A percentile compares a stretch with the other conserved stretches of the same genome.
These are phyloP conservation scores for Ceratobasidium sp. DNA, from an alignment of 1,284 basidiomycete genomes.

Conservation along the genomic window DNA sequence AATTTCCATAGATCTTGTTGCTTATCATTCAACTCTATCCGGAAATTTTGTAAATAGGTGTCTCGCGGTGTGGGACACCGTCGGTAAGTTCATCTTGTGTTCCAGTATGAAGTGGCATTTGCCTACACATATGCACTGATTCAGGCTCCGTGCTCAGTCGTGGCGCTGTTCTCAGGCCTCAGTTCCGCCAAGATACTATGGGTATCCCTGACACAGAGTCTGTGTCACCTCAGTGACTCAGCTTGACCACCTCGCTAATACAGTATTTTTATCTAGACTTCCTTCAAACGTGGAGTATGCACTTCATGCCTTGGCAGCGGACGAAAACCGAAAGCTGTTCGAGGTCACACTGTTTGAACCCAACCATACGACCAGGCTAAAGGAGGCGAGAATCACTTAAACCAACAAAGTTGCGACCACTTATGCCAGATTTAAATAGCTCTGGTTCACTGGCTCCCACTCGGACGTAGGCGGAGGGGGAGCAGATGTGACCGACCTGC, in stretches of 20 bases:
- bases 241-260: background rate
- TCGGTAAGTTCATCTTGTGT: conserved; percentile 22
- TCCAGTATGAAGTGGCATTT: no score
- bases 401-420: no score
- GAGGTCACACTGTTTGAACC: conserved; percentile 22
- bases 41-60: conserved; percentile 5
- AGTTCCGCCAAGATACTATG: conserved; percentile 14
- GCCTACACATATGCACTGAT: no score
- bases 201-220: conserved; percentile 16
- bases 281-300: conserved; percentile 34
- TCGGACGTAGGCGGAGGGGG: conserved; percentile 46
- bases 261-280: conserved; percentile 1
- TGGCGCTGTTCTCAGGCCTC: background rate
- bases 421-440: background rate
- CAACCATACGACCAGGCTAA: background rate
- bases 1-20: no score
- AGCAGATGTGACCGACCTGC: conserved; percentile 29
- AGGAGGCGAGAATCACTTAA: conserved; percentile 12
- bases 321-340: conserved; percentile 42
- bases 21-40: no score
- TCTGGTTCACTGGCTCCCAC: conserved; percentile 44
- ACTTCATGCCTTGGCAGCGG: conserved; percentile 40
- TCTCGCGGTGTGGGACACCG: conserved; percentile 37
- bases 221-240: background rate
- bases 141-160: conserved; percentile 8